These are phyloP conservation scores for Lactarius sanguifluus DNA, from an alignment of 768 basidiomycete genomes.

Conservation along the genomic window DNA sequence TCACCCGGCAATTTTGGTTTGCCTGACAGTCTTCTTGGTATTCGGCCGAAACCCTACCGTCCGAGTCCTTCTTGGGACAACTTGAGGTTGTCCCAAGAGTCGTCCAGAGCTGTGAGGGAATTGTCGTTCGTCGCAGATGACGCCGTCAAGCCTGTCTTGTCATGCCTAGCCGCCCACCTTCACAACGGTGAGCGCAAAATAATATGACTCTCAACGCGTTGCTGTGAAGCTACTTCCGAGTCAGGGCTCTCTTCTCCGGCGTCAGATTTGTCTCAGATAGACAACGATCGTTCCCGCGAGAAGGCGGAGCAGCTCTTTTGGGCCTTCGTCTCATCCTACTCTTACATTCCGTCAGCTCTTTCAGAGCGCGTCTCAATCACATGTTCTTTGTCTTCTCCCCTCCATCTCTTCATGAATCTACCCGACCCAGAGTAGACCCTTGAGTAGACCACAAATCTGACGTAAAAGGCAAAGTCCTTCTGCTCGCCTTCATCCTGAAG, in stretches of 20 bases:
- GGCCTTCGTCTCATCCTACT: conserved; percentile 51
- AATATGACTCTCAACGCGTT: background rate
- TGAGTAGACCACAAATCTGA: no score
- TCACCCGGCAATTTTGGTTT: conserved; percentile 77
- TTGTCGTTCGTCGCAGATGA: conserved; percentile 71
- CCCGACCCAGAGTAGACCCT: no score
- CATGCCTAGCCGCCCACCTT: conserved; percentile 81
- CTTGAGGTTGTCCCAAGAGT: no score
- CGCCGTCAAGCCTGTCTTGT: conserved; percentile 79
- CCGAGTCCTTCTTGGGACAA: no score
- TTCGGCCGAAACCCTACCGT: no score
- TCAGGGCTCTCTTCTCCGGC: conserved; percentile 45
- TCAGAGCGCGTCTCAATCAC: no score
- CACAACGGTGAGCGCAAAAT: conserved; percentile 52
- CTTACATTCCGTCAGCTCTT: no score
- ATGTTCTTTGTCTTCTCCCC: no score
- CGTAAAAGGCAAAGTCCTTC: no score
- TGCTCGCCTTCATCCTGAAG: no score
- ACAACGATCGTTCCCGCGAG: conserved; percentile 47
- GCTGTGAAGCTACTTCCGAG: conserved; percentile 17
- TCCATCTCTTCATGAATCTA: no score
- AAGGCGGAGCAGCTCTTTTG: conserved; percentile 70
- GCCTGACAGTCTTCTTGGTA: conserved; percentile 76
- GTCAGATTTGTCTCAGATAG: conserved; percentile 57
- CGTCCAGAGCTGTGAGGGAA: conserved; percentile 59